Base-by-base conservation (phyloP, 176 grass and related monocot species). In the Cocos nucifera region DNA sequence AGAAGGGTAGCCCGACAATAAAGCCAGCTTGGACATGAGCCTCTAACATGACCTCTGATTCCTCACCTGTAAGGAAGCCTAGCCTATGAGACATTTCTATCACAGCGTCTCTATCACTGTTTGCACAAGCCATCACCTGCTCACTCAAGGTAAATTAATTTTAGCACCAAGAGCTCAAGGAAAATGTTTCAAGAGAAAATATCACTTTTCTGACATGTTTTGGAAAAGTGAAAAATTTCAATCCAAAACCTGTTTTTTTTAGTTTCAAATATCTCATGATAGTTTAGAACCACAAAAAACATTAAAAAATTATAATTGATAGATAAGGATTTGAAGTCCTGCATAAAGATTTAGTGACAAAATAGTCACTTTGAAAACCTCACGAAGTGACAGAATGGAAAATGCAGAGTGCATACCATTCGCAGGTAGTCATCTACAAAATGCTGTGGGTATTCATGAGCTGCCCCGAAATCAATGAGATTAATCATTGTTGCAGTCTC, bases 401-500 rank as follows among this genome's bases (percentile, higher is more conserved):
- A 44, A 12, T 44, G 35, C 35, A 44, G 35, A 3, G 29, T 22
- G 51, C 48, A 53, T 80, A 97, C 92, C 87, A 97, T 91, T 39
- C 54, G 66, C 16, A 97, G 73, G 61, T 97, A 97, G 64, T 97
- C 81, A 67, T 91, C 92, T 26, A 91, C 87, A 83, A 97, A 97
- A 61, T 68, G 63, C 64, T 80, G 84, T 49, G 87, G 58, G 65
- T 88, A 97, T 44, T 88, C 92, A 62, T 76, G 70, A 50, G 87
- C 92, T 57, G 92, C 92, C 22, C 87, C 87, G 51, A 97, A 97
- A 69, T 97, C 92, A 27, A 97, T 97, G 50, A 97, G 82, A 80
- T 90, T 97, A 56, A 90, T 86, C 58, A 69, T 78, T 63, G 60
- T 88, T 61, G 69, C 58, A 63, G 73, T 50, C 35, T 90, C 87